Evolutionary conservation across 2,329 filamentous ascomycete genomes (phyloP).

Genomic region (Stylonectria norvegica): DNA sequence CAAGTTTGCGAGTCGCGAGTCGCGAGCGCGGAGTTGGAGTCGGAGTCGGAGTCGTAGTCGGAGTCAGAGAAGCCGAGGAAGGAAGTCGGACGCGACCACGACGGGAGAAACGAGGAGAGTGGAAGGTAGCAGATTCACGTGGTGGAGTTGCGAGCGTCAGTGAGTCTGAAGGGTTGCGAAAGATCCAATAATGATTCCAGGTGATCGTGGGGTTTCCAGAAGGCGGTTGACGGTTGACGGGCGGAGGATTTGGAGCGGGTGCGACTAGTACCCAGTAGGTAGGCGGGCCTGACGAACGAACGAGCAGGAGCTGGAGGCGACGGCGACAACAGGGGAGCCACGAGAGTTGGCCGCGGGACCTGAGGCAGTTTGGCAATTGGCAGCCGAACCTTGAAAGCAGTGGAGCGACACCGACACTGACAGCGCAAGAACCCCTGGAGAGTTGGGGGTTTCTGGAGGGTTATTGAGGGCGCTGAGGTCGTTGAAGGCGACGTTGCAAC

Average conservation of each 20-base stretch:
- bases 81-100: not conserved
- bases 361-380: no score
- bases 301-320: not conserved
- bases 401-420: no score
- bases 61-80: slow-evolving; percentile 8
- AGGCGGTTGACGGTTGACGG: no score
- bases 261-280: slow-evolving; percentile 1
- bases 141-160: no score
- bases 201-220: no score
- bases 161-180: no score
- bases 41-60: slow-evolving; percentile 5
- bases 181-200: no score
- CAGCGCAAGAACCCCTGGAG: slow-evolving; percentile 17
- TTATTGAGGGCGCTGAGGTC: no score
- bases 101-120: slow-evolving; percentile 10
- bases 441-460: not conserved
- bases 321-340: not conserved
- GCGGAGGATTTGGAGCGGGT: slow-evolving; percentile 6
- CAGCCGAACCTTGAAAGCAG: not conserved
- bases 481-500: no score
- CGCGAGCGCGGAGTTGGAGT: not conserved
- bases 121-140: no score
- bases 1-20: slow-evolving; percentile 7
- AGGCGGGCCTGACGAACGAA: no score
- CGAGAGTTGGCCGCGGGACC: not conserved